Base-by-base conservation (phyloP, 345 rosid genomes). In the Aquilaria malaccensis region DNA sequence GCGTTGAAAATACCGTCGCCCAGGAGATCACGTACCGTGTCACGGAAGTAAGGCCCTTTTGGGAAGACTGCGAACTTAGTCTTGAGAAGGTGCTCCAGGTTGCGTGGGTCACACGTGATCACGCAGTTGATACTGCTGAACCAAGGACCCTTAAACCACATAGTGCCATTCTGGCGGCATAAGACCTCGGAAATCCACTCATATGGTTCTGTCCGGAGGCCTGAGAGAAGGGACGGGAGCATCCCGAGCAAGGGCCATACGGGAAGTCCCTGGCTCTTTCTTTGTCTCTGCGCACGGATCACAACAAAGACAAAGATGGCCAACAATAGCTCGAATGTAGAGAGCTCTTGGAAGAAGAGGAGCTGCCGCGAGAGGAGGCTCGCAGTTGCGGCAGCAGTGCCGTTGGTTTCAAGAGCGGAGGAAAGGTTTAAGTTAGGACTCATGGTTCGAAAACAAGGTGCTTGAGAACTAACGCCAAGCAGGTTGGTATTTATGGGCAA, bases 1-100 rank as follows among this genome's bases (percentile, higher is more conserved):
- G 95, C 88, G 41, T 71, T 85, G 76, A 90, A 90, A 52, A 90
- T 90, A 1, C 97, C 97, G 1, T 83, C 83, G 1, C 97, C 97
- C 0, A 90, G 76, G 22, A 90, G 90, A 58, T 90, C 97, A 49
- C 79, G 66, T 3, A 87, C 75, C 0, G 74, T 81, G 63, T 85
- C 88, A 0, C 81, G 81, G 53, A 85, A 90, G 63, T 82, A 87
- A 22, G 56, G 68, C 3, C 97, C 97, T 79, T 90, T 90, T 15
- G 97, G 97, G 72, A 77, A 90, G 72, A 77, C 85, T 30, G 78
- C 51, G 81, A 90, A 90, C 63, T 72, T 81, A 59, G 87, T 82
- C 73, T 87, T 90, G 68, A 90, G 88, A n/a, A 90, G 80, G 75
- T 90, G 79, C 73, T 90, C 92, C 0, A 90, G 43, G 79, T 87